Evolutionary conservation across 1,284 basidiomycete species (phyloP).

Genomic region (Leccinum pachyderme): DNA sequence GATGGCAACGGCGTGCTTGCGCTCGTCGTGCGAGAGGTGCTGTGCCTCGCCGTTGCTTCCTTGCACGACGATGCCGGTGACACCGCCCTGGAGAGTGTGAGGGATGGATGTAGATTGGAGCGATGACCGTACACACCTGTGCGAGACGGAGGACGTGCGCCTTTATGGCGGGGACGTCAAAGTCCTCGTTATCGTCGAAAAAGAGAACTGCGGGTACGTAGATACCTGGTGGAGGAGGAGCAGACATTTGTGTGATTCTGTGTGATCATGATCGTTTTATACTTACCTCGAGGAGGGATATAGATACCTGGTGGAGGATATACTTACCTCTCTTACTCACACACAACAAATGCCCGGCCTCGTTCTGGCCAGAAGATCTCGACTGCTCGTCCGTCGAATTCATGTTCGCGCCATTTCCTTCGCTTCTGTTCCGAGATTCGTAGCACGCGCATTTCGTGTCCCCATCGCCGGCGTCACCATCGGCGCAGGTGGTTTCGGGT

Average conservation of each 20-base stretch:
- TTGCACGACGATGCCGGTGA: slow-evolving; percentile 74
- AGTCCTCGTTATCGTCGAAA: slow-evolving; percentile 62
- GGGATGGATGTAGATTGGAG: not conserved
- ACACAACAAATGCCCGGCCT: not conserved
- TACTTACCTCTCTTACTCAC: not conserved
- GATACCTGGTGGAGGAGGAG: slow-evolving; percentile 57
- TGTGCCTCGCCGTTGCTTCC: slow-evolving; percentile 79
- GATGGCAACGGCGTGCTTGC: slow-evolving; percentile 60
- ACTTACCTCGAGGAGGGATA: no score
- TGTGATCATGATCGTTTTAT: no score
- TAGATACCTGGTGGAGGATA: no score
- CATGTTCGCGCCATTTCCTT: slow-evolving; percentile 81
- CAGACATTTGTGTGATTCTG: slow-evolving; percentile 19
- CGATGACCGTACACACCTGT: slow-evolving; percentile 41
- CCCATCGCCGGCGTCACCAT: slow-evolving; percentile 84
- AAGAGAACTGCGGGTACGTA: slow-evolving; percentile 77
- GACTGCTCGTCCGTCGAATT: slow-evolving; percentile 53
- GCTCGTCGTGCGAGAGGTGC: slow-evolving; percentile 71
- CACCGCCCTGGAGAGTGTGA: slow-evolving; percentile 51
- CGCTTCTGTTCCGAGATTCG: slow-evolving; percentile 77
- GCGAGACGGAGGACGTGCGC: slow-evolving; percentile 69
- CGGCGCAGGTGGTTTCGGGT: slow-evolving; percentile 86
- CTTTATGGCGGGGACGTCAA: slow-evolving; percentile 59
- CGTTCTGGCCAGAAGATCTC: slow-evolving; percentile 33
- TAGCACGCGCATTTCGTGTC: slow-evolving; percentile 80